Base-by-base conservation (phyloP, 352 stramenopile species). In the Globisporangium orthogonon region DNA sequence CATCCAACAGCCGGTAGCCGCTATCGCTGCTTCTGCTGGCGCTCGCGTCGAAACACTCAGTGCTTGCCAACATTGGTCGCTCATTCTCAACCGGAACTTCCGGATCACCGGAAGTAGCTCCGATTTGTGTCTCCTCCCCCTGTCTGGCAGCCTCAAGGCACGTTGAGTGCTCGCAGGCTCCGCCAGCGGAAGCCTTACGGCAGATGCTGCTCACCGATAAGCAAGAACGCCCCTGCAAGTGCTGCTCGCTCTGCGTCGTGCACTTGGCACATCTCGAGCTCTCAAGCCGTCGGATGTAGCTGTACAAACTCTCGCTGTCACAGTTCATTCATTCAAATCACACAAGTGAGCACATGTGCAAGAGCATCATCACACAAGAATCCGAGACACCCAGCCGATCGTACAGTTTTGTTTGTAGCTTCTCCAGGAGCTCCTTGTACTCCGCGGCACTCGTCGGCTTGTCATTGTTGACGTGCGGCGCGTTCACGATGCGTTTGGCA, bases 401-500 rank as follows among this genome's bases (percentile, higher is more conserved):
- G 29, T 47, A 81, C 65, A 91, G 71, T 63, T 89, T 89, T 13
- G 61, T 61, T 43, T 87, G 62, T 23, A 91, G 54, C 15, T 56
- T 82, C 31, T 52, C 49, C 30, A 91, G 37, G n/a, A 89, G 41
- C 29, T 52, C 52, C 2, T 66, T 50, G 51, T 74, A 62, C 40
- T 70, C 59, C 18, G 10, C 43, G 28, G 51, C 48, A 35, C 48
- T 47, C 7, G 60, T 61, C 13, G 52, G 37, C 17, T 40, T 66
- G 13, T 94, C 76, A 15, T 87, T 70, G 59, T 96, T 96, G 2
- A 95, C 70, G 7, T 71, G 74, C 13, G 85, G 81, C 13, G 60
- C 61, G 43, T 91, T 95, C 43, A 67, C 69, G 50, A 96, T 90
- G 33, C 65, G 86, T 65, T 95, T 96, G 40, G 91, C 89, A 2